Percentiles rank a stretch among this genome's conserved stretches.
Evolutionary conservation across 805 yeast species (phyloP).

Genomic region (Saccharomycopsis fodiens): DNA sequence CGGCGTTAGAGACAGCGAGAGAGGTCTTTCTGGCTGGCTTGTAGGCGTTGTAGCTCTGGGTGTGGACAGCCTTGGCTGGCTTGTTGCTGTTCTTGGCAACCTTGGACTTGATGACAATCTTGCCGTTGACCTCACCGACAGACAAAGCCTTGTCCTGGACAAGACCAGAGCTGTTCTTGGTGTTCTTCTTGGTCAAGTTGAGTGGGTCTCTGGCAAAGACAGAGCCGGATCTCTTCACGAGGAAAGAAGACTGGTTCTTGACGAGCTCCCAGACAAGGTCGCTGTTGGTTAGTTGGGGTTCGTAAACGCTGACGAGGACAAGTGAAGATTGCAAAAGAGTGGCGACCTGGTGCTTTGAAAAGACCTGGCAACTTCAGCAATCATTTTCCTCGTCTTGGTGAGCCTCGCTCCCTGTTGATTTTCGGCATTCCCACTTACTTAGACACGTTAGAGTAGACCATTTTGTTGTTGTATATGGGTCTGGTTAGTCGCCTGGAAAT

Average conservation of each 20-base stretch:
- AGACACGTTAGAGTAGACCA: slow-evolving; percentile 15
- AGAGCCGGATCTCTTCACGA: slow-evolving; percentile 39
- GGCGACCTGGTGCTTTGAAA: not conserved
- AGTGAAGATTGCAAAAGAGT: not conserved
- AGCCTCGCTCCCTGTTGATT: too few relatives aligned
- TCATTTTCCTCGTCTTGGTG: too few relatives aligned
- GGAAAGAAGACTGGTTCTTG: slow-evolving; percentile 38
- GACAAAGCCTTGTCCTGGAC: slow-evolving; percentile 44
- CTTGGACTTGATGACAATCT: slow-evolving; percentile 37
- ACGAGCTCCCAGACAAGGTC: slow-evolving; percentile 47
- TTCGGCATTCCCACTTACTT: slow-evolving; percentile 7
- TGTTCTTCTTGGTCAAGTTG: slow-evolving; percentile 39
- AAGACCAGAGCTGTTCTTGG: slow-evolving; percentile 40
- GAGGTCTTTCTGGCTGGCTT: slow-evolving; percentile 37
- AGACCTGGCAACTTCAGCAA: not conserved
- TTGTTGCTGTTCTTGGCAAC: slow-evolving; percentile 38
- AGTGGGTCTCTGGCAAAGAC: slow-evolving; percentile 43
- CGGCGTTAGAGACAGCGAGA: slow-evolving; percentile 37
- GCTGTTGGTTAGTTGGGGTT: slow-evolving; percentile 22
- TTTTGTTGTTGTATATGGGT: slow-evolving; percentile 1
- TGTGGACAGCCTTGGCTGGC: slow-evolving; percentile 35
- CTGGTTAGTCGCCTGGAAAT: not conserved
- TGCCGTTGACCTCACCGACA: slow-evolving; percentile 32
- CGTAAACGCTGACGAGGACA: not conserved
- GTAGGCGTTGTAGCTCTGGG: slow-evolving; percentile 34